phyloP scores from a whole-genome alignment of 257 asterid species.

The Rehmannia glutinosa region DNA sequence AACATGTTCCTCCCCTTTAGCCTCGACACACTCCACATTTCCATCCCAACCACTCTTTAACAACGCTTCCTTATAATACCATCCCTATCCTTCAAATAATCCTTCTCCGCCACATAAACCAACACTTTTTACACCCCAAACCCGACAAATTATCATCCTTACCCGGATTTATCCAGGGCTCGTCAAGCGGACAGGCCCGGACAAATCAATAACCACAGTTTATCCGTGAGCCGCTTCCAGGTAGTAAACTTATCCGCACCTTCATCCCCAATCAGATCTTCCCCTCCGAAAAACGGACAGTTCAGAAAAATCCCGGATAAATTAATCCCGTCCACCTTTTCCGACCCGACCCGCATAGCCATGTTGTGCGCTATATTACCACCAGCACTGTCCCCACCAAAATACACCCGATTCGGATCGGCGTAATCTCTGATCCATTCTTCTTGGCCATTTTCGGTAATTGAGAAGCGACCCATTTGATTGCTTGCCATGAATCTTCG shows the following conservation, averaged over 20 bases:
- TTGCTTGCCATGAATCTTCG: slow-evolving; percentile 40
- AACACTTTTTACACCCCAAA: slow-evolving; percentile 40
- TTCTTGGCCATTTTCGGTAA: slow-evolving; percentile 17
- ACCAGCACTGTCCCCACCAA: slow-evolving; percentile 46
- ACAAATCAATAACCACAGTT: slow-evolving; percentile 20
- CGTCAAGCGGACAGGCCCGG: slow-evolving; percentile 28
- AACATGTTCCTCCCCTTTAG: slow-evolving; percentile 37
- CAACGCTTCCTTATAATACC: slow-evolving; percentile 32
- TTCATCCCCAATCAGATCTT: slow-evolving; percentile 39
- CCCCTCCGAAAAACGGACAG: slow-evolving; percentile 52
- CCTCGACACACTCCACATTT: slow-evolving; percentile 42
- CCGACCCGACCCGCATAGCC: slow-evolving; percentile 38
- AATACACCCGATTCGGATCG: slow-evolving; percentile 26
- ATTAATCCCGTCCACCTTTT: slow-evolving; percentile 21
- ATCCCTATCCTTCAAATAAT: slow-evolving; percentile 40
- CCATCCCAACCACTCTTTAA: slow-evolving; percentile 49
- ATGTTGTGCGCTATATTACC: slow-evolving; percentile 37
- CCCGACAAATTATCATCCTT: slow-evolving; percentile 30
- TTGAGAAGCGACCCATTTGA: slow-evolving; percentile 33
- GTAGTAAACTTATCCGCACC: not conserved
- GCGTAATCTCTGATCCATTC: slow-evolving; percentile 36
- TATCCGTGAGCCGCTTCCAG: not conserved
- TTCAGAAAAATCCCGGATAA: slow-evolving; percentile 41
- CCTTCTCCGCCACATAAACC: slow-evolving; percentile 44
- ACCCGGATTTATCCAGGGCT: slow-evolving; percentile 45